Base-by-base conservation (phyloP, 2,329 filamentous ascomycete species). In the Microdochium bolleyi region DNA sequence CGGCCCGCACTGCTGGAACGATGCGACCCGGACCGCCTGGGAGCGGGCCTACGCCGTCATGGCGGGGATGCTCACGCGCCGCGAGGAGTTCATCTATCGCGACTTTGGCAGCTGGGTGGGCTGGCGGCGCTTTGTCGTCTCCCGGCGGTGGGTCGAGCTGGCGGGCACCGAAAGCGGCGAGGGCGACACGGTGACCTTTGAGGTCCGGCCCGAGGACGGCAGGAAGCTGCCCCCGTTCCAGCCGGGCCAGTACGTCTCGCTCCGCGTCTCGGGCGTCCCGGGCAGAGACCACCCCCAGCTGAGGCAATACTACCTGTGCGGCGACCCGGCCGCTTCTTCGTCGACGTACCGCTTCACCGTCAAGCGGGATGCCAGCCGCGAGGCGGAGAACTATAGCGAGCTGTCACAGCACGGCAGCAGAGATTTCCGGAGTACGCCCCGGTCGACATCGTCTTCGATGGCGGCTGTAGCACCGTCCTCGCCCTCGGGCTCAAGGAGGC, bases 241-340 rank as follows among this genome's bases (percentile, higher is more conserved):
- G 44, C 85, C 88, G 0, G 88, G 88, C 34, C 87, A 91, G 68
- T 92, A 90, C 62, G 77, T 90, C 62, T 85, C 82, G 41, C 67
- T 91, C 51, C 80, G 80, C 58, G 66, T 87, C 1, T 72, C 77
- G 48, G 76, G 90, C 1, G 80, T 46, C 4, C 84, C 1, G 72
- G 76, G 49, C 74, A 87, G 24, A 78, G 79, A 46, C n/a, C 75
- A 85, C 58, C 70, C 76, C 53, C 89, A 92, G 68, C 82, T 82
- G 53, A 73, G 88, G 52, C 88, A 92, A 71, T 92, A 90, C 72
- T 88, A 83, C 48, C 73, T 92, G 52, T 87, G 82, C 61, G 83
- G 88, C 60, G 74, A 70, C 2, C 73, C 75, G 16, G 41, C 37
- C 14, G 19, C 13, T 7, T 46, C 41, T 10, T 3, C 41, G 13